Evolutionary conservation across 2,329 filamentous ascomycete genomes (phyloP).

Genomic region (Botrytis hyacinthi): DNA sequence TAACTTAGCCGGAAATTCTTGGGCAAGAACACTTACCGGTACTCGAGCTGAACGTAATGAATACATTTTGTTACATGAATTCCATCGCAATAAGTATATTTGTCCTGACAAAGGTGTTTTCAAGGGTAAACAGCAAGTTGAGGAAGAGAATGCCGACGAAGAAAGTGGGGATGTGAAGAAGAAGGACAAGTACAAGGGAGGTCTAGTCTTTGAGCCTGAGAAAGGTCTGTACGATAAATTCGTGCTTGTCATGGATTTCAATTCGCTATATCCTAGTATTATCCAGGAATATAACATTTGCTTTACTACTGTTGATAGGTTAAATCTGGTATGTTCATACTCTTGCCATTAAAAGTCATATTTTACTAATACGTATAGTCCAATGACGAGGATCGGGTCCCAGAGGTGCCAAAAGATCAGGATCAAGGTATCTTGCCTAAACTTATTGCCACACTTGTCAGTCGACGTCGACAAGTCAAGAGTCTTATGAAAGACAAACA

Average conservation of each 20-base stretch:
- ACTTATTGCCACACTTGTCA: slow-evolving; percentile 89
- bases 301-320: slow-evolving; percentile 92
- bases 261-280: slow-evolving; percentile 99
- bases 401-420: slow-evolving; percentile 77
- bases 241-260: slow-evolving; percentile 99
- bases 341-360: background rate
- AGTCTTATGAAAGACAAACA: slow-evolving; percentile 92
- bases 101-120: slow-evolving; percentile 92
- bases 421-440: slow-evolving; percentile 82
- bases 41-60: slow-evolving; percentile 97
- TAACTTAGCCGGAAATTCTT: slow-evolving; percentile 95
- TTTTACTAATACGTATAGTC: slow-evolving; percentile 45
- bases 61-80: slow-evolving; percentile 97
- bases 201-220: slow-evolving; percentile 96
- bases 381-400: slow-evolving; percentile 83
- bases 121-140: slow-evolving; percentile 68
- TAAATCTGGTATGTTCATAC: slow-evolving; percentile 57
- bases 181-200: slow-evolving; percentile 99
- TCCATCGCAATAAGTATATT: slow-evolving; percentile 95
- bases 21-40: slow-evolving; percentile 92
- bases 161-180: slow-evolving; percentile 80
- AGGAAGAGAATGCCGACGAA: slow-evolving; percentile 69
- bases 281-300: slow-evolving; percentile 99
- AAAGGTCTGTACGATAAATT: slow-evolving; percentile 98
- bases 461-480: slow-evolving; percentile 87